Percentiles rank a stretch among this genome's conserved stretches.
Evolutionary conservation across 768 basidiomycete genomes (phyloP).

Genomic region (Mycena alexandri): DNA sequence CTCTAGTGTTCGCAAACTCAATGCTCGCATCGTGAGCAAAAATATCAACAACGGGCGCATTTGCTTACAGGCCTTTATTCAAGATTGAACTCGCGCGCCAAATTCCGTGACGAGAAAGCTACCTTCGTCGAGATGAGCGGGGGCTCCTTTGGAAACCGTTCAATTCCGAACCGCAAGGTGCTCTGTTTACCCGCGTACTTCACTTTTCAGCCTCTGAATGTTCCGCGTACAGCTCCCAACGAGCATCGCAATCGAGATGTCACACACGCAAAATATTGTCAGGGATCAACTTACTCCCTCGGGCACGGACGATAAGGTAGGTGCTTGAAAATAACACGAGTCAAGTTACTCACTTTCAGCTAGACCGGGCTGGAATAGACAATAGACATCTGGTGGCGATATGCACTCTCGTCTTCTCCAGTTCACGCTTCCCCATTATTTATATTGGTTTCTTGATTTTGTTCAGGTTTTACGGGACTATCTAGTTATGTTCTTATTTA

Average conservation of each 20-base stretch:
- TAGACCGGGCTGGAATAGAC: too few species aligned
- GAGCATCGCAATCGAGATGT: conserved; percentile 24
- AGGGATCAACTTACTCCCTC: neutral
- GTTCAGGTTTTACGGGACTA: too few species aligned
- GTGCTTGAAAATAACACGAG: too few species aligned
- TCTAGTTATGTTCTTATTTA: too few species aligned
- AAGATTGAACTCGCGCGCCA: conserved; percentile 18
- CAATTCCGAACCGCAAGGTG: conserved; percentile 10
- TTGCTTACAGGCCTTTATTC: neutral
- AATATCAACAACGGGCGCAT: neutral
- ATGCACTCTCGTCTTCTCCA: too few species aligned
- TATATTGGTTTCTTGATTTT: too few species aligned
- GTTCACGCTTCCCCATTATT: too few species aligned
- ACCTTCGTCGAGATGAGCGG: conserved; percentile 2
- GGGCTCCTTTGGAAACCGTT: neutral
- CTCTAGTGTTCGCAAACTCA: conserved; percentile 22
- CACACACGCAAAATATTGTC: conserved; percentile 2
- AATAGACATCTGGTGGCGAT: too few species aligned
- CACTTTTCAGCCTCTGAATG: neutral
- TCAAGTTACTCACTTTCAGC: too few species aligned
- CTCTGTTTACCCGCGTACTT: too few species aligned
- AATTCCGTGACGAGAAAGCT: conserved; percentile 10
- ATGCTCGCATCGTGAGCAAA: conserved; percentile 20
- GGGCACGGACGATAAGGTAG: too few species aligned
- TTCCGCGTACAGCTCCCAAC: neutral